Percentiles rank a stretch among this genome's conserved stretches.
phyloP scores from a whole-genome alignment of 176 grass and related monocot species.

The Oryza meyeriana region DNA sequence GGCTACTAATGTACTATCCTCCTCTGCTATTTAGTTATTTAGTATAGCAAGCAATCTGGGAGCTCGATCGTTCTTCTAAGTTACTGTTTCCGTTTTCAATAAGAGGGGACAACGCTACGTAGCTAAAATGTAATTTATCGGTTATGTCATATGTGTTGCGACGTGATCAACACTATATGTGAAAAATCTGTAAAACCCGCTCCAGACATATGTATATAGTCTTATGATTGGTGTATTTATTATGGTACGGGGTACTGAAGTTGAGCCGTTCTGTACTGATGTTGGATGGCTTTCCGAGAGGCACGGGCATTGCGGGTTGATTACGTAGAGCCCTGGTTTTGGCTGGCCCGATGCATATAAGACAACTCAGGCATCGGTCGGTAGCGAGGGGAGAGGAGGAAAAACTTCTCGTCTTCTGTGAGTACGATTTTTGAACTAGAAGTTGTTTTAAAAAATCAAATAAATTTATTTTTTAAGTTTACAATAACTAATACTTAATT shows the following conservation, averaged over 20 bases:
- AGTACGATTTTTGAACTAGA: no score
- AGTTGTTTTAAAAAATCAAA: no score
- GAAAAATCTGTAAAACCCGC: conserved; percentile 1
- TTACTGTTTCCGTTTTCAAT: not conserved
- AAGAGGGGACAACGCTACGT: not conserved
- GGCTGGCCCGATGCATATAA: not conserved
- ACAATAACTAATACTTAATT: no score
- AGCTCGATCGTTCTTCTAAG: not conserved
- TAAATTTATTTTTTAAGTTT: no score
- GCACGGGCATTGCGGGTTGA: not conserved
- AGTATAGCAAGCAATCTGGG: not conserved
- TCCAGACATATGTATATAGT: not conserved
- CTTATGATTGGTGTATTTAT: not conserved
- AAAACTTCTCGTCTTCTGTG: no score
- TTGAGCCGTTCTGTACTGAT: not conserved
- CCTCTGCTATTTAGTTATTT: not conserved
- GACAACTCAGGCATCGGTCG: no score
- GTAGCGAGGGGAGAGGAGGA: no score
- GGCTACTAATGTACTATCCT: not conserved
- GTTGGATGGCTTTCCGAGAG: not conserved
- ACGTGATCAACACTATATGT: not conserved
- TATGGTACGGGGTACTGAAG: not conserved
- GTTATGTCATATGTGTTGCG: not conserved
- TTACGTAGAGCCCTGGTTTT: not conserved
- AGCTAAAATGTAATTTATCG: not conserved